These are phyloP conservation scores for Periconia sp. DNA, from an alignment of 2,329 filamentous ascomycete species.

Conservation along the genomic window DNA sequence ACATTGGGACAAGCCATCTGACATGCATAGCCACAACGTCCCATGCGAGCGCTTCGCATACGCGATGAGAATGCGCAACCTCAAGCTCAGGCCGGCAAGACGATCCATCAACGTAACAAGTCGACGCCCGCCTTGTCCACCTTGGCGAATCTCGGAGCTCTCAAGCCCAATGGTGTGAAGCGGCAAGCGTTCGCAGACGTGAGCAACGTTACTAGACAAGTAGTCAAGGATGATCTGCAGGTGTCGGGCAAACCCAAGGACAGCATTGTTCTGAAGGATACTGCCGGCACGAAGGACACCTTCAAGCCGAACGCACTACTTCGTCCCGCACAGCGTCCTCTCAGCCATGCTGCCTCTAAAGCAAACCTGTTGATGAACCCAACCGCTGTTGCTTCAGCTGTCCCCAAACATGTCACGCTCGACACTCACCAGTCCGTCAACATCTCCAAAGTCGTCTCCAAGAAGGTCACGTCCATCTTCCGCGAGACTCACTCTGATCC, in stretches of 20 bases:
- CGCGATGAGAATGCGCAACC: slow-evolving; percentile 69
- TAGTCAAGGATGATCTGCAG: slow-evolving; percentile 59
- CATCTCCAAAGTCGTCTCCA: slow-evolving; percentile 52
- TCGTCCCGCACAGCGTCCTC: slow-evolving; percentile 65
- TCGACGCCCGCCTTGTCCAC: slow-evolving; percentile 67
- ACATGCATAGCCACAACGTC: slow-evolving; percentile 66
- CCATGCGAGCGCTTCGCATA: slow-evolving; percentile 59
- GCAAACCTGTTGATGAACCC: slow-evolving; percentile 16
- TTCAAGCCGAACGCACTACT: slow-evolving; percentile 50
- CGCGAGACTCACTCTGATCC: slow-evolving; percentile 47
- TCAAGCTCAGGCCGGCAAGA: slow-evolving; percentile 44
- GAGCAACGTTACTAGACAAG: slow-evolving; percentile 63
- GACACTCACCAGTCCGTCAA: slow-evolving; percentile 37
- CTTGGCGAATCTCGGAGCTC: slow-evolving; percentile 54
- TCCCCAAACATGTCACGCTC: slow-evolving; percentile 24
- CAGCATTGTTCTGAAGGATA: slow-evolving; percentile 37
- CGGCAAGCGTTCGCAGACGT: slow-evolving; percentile 81
- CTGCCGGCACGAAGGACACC: slow-evolving; percentile 37
- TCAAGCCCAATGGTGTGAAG: slow-evolving; percentile 69
- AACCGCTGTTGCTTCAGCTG: slow-evolving; percentile 18
- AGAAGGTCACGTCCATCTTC: slow-evolving; percentile 58
- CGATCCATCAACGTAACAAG: slow-evolving; percentile 79
- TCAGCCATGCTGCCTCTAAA: slow-evolving; percentile 34
- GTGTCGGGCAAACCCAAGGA: slow-evolving; percentile 46
- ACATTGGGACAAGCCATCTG: background rate